Percentiles rank a stretch among this genome's conserved stretches.
Evolutionary conservation across 1,139 yeast species (phyloP).

Genomic region (Kurtzmaniella quercitrusa): DNA sequence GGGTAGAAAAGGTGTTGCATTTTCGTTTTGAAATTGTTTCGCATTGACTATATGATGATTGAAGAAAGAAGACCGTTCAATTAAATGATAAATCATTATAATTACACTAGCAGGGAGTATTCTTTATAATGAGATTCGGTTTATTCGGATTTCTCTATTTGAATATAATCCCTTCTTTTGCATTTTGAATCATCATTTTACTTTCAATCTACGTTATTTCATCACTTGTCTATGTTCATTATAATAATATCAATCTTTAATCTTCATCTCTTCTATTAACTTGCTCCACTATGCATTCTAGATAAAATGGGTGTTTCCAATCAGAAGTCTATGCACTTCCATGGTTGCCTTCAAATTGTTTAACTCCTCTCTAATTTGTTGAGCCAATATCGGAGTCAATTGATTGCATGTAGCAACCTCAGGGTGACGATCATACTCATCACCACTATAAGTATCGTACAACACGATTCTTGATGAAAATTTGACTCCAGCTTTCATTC

Average conservation of each 20-base stretch:
- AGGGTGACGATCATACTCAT: conserved; percentile 90
- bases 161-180: too few species aligned
- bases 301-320: conserved; percentile 80
- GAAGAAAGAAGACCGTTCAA: too few species aligned
- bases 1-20: too few species aligned
- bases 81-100: too few species aligned
- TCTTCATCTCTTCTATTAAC: neutral
- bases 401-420: conserved; percentile 92
- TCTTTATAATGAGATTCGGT: too few species aligned
- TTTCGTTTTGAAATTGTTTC: too few species aligned
- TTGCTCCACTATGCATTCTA: conserved; percentile 18
- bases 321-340: conserved; percentile 77
- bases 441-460: conserved; percentile 80
- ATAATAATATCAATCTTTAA: neutral
- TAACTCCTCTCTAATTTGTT: conserved; percentile 81
- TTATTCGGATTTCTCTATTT: too few species aligned
- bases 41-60: too few species aligned
- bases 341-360: conserved; percentile 73
- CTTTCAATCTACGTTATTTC: too few species aligned
- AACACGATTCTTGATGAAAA: conserved; percentile 83
- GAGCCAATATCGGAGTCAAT: conserved; percentile 84
- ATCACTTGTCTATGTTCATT: too few species aligned
- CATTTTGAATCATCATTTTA: too few species aligned
- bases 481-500: conserved; percentile 40
- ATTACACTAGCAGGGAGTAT: too few species aligned